These are phyloP conservation scores for Massospora cicadina DNA, from an alignment of 371 early-diverging fungal genomes.

Conservation along the genomic window DNA sequence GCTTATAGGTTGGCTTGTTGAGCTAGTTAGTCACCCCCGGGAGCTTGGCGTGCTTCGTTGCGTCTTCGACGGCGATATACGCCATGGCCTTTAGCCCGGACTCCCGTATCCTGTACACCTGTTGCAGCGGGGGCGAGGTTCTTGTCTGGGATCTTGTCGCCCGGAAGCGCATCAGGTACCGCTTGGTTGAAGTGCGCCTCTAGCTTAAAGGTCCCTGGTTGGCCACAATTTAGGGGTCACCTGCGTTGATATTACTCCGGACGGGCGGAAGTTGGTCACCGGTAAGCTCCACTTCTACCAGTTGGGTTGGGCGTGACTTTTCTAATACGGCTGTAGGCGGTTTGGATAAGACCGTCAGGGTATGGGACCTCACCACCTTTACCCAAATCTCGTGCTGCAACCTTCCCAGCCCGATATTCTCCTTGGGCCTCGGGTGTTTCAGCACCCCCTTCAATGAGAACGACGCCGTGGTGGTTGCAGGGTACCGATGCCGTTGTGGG, in stretches of 20 bases:
- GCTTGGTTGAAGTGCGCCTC: neutral
- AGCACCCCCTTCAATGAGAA: neutral
- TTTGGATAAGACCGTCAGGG: conserved; percentile 4
- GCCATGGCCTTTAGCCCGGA: neutral
- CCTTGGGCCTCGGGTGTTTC: conserved; percentile 3
- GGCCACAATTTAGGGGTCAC: conserved; percentile 8
- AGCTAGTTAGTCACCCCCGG: neutral
- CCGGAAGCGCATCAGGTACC: neutral
- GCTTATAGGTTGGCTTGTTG: neutral
- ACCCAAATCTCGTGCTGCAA: neutral
- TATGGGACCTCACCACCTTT: neutral
- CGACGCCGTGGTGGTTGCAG: conserved; percentile 1
- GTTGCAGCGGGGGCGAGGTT: conserved; percentile 3
- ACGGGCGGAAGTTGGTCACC: neutral
- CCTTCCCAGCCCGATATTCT: conserved; percentile 6
- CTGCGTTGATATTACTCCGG: conserved; percentile 5
- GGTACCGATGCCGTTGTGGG: neutral
- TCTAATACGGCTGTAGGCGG: neutral
- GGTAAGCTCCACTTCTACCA: neutral
- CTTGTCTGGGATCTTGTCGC: conserved; percentile 8
- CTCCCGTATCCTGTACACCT: neutral
- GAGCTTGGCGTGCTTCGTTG: conserved; percentile 1
- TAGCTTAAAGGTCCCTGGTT: neutral
- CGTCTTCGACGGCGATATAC: neutral
- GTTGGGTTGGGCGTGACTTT: neutral